phyloP scores from a whole-genome alignment of 768 basidiomycete genomes.

The Pisolithus marmoratus region DNA sequence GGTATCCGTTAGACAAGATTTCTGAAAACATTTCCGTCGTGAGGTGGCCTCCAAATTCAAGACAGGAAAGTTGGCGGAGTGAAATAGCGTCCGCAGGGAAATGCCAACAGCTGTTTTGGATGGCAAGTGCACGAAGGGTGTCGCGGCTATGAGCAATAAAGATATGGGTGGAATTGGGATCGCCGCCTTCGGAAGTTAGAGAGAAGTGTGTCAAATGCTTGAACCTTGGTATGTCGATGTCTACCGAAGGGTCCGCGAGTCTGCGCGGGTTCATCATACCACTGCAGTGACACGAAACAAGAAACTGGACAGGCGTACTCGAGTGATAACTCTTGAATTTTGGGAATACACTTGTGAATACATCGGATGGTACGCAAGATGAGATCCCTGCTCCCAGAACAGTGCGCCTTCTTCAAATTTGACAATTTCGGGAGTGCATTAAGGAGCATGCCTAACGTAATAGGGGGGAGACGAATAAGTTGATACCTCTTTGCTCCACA shows the following conservation, averaged over 20 bases:
- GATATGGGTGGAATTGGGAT: conserved; percentile 33
- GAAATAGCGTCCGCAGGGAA: conserved; percentile 51
- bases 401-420: conserved; percentile 55
- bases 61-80: conserved; percentile 57
- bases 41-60: conserved; percentile 57
- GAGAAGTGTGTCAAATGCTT: conserved; percentile 55
- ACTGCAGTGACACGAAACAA: not conserved
- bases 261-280: conserved; percentile 7
- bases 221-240: conserved; percentile 44
- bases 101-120: conserved; percentile 51
- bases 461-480: not conserved
- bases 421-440: conserved; percentile 61
- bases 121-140: conserved; percentile 46
- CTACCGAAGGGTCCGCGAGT: conserved; percentile 35
- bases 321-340: conserved; percentile 52
- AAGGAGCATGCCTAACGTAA: conserved; percentile 52
- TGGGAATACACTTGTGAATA: conserved; percentile 46
- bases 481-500: not conserved
- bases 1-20: conserved; percentile 54
- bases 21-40: conserved; percentile 49
- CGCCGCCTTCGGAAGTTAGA: conserved; percentile 43
- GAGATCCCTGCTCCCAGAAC: conserved; percentile 50
- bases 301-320: conserved; percentile 30
- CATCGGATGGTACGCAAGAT: conserved; percentile 48
- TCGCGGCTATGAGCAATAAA: conserved; percentile 49